A percentile compares a stretch with the other conserved stretches of the same genome.
phyloP scores from a whole-genome alignment of 805 yeast genomes.

The Cyberlindnera galapagoensis region DNA sequence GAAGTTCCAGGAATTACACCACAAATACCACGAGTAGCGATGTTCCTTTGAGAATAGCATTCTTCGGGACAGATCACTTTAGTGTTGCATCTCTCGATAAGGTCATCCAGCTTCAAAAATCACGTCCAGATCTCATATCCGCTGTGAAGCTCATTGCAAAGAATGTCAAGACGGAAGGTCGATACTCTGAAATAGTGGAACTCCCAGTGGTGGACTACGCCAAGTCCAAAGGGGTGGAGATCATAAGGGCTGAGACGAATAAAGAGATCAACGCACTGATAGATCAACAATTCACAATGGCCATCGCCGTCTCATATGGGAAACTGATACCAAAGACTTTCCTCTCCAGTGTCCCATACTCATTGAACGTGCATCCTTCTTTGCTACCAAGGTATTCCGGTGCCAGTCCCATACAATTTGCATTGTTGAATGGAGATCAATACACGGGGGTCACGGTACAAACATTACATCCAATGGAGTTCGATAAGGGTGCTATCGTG shows the following conservation, averaged over 20 bases:
- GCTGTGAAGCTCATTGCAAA: constrained; percentile 57
- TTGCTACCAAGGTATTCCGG: constrained; percentile 78
- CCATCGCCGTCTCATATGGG: constrained; percentile 93
- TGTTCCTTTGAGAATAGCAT: constrained; percentile 42
- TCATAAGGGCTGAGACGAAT: constrained; percentile 47
- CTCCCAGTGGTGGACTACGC: constrained; percentile 48
- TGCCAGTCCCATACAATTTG: constrained; percentile 81
- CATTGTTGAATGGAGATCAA: constrained; percentile 57
- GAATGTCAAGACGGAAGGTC: constrained; percentile 56
- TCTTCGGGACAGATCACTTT: constrained; percentile 75
- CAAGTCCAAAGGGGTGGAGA: constrained; percentile 24
- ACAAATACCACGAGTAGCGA: no score
- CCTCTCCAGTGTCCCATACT: constrained; percentile 41
- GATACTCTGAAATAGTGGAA: constrained; percentile 43
- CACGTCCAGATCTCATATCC: constrained; percentile 18
- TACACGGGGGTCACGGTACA: constrained; percentile 84
- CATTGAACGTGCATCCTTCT: constrained; percentile 91
- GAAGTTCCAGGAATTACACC: no score
- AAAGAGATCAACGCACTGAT: constrained; percentile 30
- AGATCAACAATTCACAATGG: constrained; percentile 42
- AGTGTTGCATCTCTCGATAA: constrained; percentile 48
- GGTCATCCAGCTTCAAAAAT: constrained; percentile 23
- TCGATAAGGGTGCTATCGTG: constrained; percentile 73
- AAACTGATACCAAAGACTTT: constrained; percentile 63
- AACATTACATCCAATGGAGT: constrained; percentile 79